These are phyloP conservation scores for Aspergillus pseudotamarii DNA, from an alignment of 2,329 filamentous ascomycete genomes.

Conservation along the genomic window DNA sequence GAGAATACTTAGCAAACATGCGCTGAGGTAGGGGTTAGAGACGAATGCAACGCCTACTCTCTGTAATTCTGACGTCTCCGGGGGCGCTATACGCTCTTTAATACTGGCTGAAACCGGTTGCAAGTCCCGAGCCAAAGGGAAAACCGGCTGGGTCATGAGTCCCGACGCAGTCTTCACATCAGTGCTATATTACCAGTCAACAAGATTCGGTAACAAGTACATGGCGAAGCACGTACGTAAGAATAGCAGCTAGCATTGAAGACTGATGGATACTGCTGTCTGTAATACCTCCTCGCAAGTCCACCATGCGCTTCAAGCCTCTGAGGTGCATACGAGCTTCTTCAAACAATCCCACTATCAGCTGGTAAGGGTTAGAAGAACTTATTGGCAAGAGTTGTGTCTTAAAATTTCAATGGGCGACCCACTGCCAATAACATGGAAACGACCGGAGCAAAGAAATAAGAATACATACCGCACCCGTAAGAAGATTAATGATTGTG, in stretches of 20 bases:
- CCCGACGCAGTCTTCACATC: constrained; percentile 40
- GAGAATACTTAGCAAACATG: constrained; percentile 29
- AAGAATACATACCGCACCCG: constrained; percentile 34
- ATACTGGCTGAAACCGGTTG: constrained; percentile 32
- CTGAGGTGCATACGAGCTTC: constrained; percentile 43
- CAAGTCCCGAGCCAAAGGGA: constrained; percentile 37
- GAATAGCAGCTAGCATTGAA: constrained; percentile 30
- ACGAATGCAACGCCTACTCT: constrained; percentile 32
- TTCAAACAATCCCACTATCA: constrained; percentile 41
- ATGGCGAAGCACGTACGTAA: constrained; percentile 27
- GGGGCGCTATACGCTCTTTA: constrained; percentile 32
- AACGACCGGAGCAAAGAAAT: not conserved
- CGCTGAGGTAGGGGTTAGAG: constrained; percentile 33
- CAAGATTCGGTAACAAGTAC: not conserved
- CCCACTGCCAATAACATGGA: not conserved
- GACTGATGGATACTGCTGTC: constrained; percentile 28
- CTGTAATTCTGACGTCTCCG: constrained; percentile 26
- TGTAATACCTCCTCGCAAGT: constrained; percentile 38
- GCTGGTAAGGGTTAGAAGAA: constrained; percentile 25
- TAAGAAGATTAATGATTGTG: constrained; percentile 41
- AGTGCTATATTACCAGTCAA: constrained; percentile 22
- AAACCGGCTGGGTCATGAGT: constrained; percentile 36
- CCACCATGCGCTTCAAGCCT: constrained; percentile 42
- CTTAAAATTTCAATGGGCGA: not conserved
- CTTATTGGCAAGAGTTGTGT: not conserved